Evolutionary conservation across 2,329 filamentous ascomycete species (phyloP), one percentile per base, ranked within the genome.

Genomic region (Botrytis cinerea): DNA sequence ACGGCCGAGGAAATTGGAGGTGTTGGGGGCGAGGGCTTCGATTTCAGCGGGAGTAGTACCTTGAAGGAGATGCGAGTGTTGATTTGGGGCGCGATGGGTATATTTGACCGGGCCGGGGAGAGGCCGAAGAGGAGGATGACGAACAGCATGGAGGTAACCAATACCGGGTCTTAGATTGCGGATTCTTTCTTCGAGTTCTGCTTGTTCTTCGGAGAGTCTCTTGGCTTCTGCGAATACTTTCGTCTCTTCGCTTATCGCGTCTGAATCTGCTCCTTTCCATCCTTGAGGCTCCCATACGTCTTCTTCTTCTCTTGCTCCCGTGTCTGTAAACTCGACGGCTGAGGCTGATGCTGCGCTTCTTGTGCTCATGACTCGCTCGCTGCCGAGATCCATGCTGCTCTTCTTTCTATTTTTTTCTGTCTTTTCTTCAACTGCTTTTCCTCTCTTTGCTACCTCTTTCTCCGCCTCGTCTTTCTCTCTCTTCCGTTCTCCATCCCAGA

Each of bases 71-170:
- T 68, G 38, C 6, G 66, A 57, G 5, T 68, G 66, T 57, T 57
- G 48, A 1, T 1, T 9, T 32, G 6, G 4, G 18, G 0, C 9
- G n/a, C 66, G 66, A 1, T 22, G 5, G 7, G 0, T 5, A n/a
- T 43, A 68, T 18, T 57, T 9, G 8, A 7, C 12, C 1, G 25
- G 16, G 1, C 25, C 35, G n/a, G 35, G 14, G 10, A 68, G 35
- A 4, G 48, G 0, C 6, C 3, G 38, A 1, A 57, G 66, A 18
- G 48, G 38, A 16, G 48, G 25, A 14, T 32, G 48, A 2, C 8
- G 0, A 48, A 25, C 2, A 0, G 35, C 9, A 18, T 0, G 5
- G 5, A 68, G 66, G 28, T 57, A 68, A 0, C 51, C 25, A 6
- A 16, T 12, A 35, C 60, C 60, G 0, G 35, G 40, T 67, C 4